Percentiles rank a stretch among this genome's conserved stretches.
These are phyloP conservation scores for Cordia subcordata DNA, from an alignment of 257 asterid species.

Conservation along the genomic window DNA sequence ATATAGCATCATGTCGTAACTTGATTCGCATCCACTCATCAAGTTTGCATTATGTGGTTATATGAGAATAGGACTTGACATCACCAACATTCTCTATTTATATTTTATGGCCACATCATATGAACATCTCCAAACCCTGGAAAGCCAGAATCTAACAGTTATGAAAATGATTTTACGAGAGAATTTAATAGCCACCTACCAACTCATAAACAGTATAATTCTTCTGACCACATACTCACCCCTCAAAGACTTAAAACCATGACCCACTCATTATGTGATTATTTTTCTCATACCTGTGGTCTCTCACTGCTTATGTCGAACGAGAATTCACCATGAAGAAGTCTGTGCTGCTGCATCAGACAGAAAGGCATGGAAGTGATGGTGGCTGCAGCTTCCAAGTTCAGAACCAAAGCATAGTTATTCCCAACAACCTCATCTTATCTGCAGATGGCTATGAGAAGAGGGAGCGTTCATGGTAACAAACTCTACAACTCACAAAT, in stretches of 20 bases:
- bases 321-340: constrained; percentile 21
- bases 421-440: constrained; percentile 27
- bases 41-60: constrained; percentile 18
- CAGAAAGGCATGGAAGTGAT: constrained; percentile 19
- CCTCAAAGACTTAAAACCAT: constrained; percentile 25
- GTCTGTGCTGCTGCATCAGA: constrained; percentile 26
- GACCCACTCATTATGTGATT: constrained; percentile 23
- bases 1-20: too few species aligned
- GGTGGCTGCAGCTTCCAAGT: constrained; percentile 20
- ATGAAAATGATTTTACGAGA: constrained; percentile 10
- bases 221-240: constrained; percentile 42
- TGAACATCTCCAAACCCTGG: constrained; percentile 6
- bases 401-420: constrained; percentile 28
- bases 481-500: constrained; percentile 3
- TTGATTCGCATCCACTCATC: constrained; percentile 11
- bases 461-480: constrained; percentile 74
- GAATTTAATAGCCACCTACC: constrained; percentile 26
- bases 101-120: constrained; percentile 8
- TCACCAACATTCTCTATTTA: constrained; percentile 33
- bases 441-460: constrained; percentile 52
- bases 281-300: constrained; percentile 7
- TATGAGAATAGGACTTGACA: constrained; percentile 24
- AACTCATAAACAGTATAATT: constrained; percentile 21
- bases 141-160: constrained; percentile 5
- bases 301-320: constrained; percentile 4